A percentile compares a stretch with the other conserved stretches of the same genome.
phyloP scores from a whole-genome alignment of 1,284 basidiomycete genomes.

The Cutaneotrichosporon sp. region DNA sequence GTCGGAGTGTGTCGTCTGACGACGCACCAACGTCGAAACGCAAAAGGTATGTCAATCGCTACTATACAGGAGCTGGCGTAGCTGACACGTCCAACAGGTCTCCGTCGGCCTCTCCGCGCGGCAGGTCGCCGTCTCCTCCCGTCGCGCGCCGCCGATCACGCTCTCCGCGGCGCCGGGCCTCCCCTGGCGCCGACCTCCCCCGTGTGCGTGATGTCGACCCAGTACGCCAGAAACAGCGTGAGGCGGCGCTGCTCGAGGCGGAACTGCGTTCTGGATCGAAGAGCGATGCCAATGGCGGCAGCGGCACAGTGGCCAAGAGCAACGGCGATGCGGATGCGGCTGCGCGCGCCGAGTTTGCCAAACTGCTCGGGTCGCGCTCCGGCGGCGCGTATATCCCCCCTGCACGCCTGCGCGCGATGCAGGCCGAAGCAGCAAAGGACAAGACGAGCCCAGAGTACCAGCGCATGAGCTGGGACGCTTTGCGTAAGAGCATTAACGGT shows the following conservation, averaged over 20 bases:
- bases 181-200: slow-evolving; percentile 51
- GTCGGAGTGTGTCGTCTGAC: slow-evolving; percentile 20
- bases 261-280: slow-evolving; percentile 58
- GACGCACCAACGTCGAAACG: slow-evolving; percentile 34
- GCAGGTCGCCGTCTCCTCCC: slow-evolving; percentile 44
- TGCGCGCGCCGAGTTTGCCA: slow-evolving; percentile 68
- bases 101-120: slow-evolving; percentile 37
- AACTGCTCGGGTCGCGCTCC: slow-evolving; percentile 65
- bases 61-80: too few species aligned
- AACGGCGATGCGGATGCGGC: slow-evolving; percentile 52
- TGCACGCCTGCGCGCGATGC: slow-evolving; percentile 82
- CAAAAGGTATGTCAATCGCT: slow-evolving; percentile 34
- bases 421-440: slow-evolving; percentile 75
- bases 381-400: slow-evolving; percentile 98
- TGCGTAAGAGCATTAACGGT: slow-evolving; percentile 97
- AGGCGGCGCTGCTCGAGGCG: slow-evolving; percentile 64
- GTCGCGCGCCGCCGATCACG: slow-evolving; percentile 38
- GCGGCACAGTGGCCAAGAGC: slow-evolving; percentile 33
- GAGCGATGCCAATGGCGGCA: slow-evolving; percentile 47
- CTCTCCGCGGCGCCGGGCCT: slow-evolving; percentile 17
- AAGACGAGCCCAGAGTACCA: slow-evolving; percentile 90
- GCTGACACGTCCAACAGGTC: slow-evolving; percentile 26
- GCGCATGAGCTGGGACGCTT: slow-evolving; percentile 92
- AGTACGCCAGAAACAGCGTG: slow-evolving; percentile 65
- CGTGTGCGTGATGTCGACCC: slow-evolving; percentile 71